Base-by-base conservation (phyloP, 805 yeast genomes). In the Lipomyces spencermartinsiae region DNA sequence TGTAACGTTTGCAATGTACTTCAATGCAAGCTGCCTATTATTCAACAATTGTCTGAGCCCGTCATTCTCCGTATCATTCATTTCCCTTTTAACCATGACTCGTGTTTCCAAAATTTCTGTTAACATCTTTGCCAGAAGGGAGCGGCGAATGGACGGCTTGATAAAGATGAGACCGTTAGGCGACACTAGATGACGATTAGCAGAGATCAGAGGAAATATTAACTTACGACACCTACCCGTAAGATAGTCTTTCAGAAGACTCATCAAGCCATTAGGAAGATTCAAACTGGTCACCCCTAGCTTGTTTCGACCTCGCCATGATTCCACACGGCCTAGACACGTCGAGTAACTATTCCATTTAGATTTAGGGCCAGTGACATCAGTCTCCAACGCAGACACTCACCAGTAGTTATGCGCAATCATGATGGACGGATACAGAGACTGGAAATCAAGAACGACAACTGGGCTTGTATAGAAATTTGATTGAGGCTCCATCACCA, bases 401-500 rank as follows among this genome's bases (percentile, higher is more conserved):
- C 22, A 91, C 75, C 97, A 94, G 72, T 91, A 89, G 76, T 95
- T 95, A 77, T 90, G 91, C 0, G 97, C 99, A 75, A 92, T 91
- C 76, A 94, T 85, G 14, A 95, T 83, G 0, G 98, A 93, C 0
- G 99, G 99, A 76, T 95, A 95, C 60, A 95, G 82, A 0, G 98
- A 92, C 74, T 94, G 97, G 75, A 95, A 95, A 77, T 95, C 99
- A 25, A 95, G 79, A 0, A 95, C 98, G 19, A 93, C 85, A 35
- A 95, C 81, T 0, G 99, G 99, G 66, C 94, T 89, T 65, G 91
- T 92, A 77, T 93, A 95, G 72, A 89, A 91, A 22, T 86, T 87
- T 4, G 97, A 87, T 31, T 86, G 85, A 0, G 99, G 99, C 75
- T 95, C 99, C 93, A 95, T 87, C 1, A 95, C 92, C 62, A 95